Conservation (phyloP, 2,329 filamentous ascomycete species). For the Plectosphaerella cucumerina region DNA sequence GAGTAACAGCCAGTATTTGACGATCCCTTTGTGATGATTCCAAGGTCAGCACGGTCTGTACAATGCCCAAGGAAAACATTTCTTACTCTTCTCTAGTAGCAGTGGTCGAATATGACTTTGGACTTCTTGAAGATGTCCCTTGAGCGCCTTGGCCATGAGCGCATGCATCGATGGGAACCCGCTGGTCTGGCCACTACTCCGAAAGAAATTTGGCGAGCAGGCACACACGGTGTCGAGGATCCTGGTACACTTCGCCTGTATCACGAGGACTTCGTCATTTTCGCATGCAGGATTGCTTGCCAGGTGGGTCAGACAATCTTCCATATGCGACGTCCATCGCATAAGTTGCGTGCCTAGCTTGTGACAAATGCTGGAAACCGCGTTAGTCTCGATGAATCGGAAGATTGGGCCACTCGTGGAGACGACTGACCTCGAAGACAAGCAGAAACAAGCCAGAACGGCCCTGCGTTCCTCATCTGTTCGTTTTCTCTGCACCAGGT, state of each 20-base stretch:
- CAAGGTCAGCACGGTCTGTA: background rate
- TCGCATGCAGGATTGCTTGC: slow-evolving; percentile 33
- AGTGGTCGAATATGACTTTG: slow-evolving; percentile 15
- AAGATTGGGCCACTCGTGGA: background rate
- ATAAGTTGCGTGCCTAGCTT: slow-evolving; percentile 33
- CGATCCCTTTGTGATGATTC: slow-evolving; percentile 20
- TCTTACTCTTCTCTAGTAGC: slow-evolving; percentile 23
- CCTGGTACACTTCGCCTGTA: slow-evolving; percentile 27
- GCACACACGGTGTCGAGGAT: slow-evolving; percentile 14
- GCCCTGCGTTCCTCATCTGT: slow-evolving; percentile 27
- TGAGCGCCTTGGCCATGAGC: slow-evolving; percentile 22
- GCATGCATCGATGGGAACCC: slow-evolving; percentile 9
- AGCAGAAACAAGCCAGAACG: slow-evolving; percentile 20
- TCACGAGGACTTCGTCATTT: slow-evolving; percentile 39
- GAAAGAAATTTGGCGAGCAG: slow-evolving; percentile 1
- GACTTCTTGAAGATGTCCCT: slow-evolving; percentile 17
- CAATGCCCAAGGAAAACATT: background rate
- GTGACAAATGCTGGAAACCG: slow-evolving; percentile 12
- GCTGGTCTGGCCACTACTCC: background rate
- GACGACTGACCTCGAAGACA: slow-evolving; percentile 20
- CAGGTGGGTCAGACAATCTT: slow-evolving; percentile 45
- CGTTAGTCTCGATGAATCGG: background rate
- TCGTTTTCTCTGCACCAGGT: slow-evolving; percentile 8
- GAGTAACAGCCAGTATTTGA: slow-evolving; percentile 25
- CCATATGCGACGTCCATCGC: slow-evolving; percentile 49